Percentiles rank a stretch among this genome's conserved stretches.
phyloP scores from a whole-genome alignment of 2,329 filamentous ascomycete genomes.

The Triangularia setosa region DNA sequence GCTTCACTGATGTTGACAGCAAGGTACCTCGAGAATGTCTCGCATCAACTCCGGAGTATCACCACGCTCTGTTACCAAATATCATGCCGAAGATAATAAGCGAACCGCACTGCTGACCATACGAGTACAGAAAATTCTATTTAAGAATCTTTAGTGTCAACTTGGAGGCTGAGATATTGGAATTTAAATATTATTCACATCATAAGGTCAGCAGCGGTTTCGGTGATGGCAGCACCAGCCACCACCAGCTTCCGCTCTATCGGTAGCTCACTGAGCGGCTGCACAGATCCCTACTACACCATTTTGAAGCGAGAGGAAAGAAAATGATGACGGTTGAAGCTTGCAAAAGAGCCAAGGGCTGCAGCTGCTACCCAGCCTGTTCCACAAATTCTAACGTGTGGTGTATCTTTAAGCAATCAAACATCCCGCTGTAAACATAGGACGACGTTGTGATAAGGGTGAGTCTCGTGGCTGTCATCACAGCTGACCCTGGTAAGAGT shows the following conservation, averaged over 20 bases:
- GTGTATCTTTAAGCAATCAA: neutral
- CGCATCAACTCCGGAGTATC: neutral
- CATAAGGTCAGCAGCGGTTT: neutral
- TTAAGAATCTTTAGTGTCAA: neutral
- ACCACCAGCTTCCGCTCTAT: neutral
- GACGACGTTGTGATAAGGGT: neutral
- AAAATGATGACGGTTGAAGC: neutral
- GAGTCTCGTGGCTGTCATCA: neutral
- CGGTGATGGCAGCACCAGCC: neutral
- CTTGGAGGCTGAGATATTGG: neutral
- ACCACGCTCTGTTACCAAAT: neutral
- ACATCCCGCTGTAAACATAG: neutral
- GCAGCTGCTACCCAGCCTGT: neutral
- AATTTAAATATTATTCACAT: neutral
- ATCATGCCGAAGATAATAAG: neutral
- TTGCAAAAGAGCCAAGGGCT: neutral
- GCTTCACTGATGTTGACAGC: neutral
- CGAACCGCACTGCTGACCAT: neutral
- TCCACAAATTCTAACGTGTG: neutral
- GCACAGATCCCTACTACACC: neutral
- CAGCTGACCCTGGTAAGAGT: neutral
- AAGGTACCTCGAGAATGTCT: neutral
- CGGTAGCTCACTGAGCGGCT: neutral
- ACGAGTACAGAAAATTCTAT: neutral
- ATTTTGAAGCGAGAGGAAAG: neutral